Conservation (phyloP, 176 grass and related monocot genomes). For the Oryza rufipogon region DNA sequence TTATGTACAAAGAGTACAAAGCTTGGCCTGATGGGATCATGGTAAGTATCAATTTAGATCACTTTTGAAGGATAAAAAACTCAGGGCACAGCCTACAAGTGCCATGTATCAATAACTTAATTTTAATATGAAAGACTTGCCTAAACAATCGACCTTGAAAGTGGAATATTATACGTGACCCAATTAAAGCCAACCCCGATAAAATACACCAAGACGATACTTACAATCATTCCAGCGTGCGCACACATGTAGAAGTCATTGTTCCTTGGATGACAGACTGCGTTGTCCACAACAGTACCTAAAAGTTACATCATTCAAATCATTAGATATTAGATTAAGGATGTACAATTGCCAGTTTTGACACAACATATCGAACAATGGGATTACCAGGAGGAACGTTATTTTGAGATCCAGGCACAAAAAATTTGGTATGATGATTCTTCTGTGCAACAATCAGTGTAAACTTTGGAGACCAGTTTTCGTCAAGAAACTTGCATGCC, state of each 20-base stretch:
- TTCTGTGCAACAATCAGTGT: slow-evolving; percentile 91
- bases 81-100: not conserved
- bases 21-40: not conserved
- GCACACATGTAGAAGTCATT: slow-evolving; percentile 98
- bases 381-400: slow-evolving; percentile 84
- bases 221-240: slow-evolving; percentile 89
- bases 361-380: not conserved
- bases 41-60: not conserved
- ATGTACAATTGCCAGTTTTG: not conserved
- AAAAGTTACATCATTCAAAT: not conserved
- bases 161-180: too few relatives aligned
- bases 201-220: not conserved
- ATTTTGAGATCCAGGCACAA: slow-evolving; percentile 54
- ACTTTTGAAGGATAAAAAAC: not conserved
- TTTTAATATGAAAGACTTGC: not conserved
- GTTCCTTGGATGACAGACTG: slow-evolving; percentile 85
- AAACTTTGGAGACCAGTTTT: slow-evolving; percentile 74
- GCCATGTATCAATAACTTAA: not conserved
- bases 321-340: not conserved
- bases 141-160: too few relatives aligned
- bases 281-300: slow-evolving; percentile 90
- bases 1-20: not conserved
- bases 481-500: slow-evolving; percentile 88
- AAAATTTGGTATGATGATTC: slow-evolving; percentile 93
- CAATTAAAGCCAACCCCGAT: not conserved